Evolutionary conservation across 2,329 filamentous ascomycete species (phyloP).

Genomic region (Penicillium vulpinum): DNA sequence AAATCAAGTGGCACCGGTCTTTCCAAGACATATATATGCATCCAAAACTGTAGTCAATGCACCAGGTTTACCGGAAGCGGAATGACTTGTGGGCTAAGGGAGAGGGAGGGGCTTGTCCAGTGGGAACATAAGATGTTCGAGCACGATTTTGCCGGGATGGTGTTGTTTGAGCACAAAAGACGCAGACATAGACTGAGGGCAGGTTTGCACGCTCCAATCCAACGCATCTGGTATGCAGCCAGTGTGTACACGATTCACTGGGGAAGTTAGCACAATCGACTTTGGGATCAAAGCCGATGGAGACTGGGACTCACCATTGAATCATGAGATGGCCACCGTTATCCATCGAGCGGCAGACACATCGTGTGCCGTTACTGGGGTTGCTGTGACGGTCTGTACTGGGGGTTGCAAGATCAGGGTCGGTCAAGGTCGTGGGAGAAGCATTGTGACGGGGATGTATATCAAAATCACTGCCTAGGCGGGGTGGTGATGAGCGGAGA

Average conservation of each 20-base stretch:
- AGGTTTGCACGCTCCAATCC: conserved; percentile 53
- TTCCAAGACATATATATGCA: conserved; percentile 11
- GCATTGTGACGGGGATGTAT: conserved; percentile 42
- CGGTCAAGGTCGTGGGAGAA: conserved; percentile 54
- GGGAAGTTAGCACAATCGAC: conserved; percentile 10
- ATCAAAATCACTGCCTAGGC: conserved; percentile 38
- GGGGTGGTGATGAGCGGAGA: conserved; percentile 48
- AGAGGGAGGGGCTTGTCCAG: conserved; percentile 38
- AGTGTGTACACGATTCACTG: conserved; percentile 63
- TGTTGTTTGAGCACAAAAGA: conserved; percentile 52
- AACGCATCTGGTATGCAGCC: conserved; percentile 61
- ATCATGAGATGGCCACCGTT: conserved; percentile 59
- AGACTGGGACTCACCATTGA: conserved; percentile 52
- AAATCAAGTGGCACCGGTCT: conserved; percentile 12
- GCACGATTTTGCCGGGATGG: conserved; percentile 41
- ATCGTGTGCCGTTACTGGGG: conserved; percentile 56
- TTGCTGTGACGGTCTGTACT: conserved; percentile 55
- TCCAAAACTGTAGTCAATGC: neutral
- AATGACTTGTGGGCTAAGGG: conserved; percentile 46
- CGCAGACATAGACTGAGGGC: conserved; percentile 52
- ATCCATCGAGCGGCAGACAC: conserved; percentile 57
- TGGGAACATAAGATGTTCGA: conserved; percentile 33
- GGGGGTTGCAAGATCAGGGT: conserved; percentile 53
- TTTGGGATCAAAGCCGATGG: neutral
- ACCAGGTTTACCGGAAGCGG: conserved; percentile 33